phyloP scores from a whole-genome alignment of 805 yeast genomes.

The Lipomyces chichibuensis region DNA sequence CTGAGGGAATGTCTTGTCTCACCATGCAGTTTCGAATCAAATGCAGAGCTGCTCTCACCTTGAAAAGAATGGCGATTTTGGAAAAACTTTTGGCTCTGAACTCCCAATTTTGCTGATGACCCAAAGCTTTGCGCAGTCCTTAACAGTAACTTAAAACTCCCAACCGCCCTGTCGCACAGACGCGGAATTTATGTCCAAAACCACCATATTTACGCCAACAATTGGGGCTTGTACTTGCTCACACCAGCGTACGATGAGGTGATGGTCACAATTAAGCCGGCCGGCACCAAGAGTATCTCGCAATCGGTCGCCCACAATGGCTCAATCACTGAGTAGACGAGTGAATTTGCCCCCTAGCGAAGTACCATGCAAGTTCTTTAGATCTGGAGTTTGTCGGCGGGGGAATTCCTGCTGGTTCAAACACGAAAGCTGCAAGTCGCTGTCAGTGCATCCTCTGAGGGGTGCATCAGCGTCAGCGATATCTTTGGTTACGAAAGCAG shows the following conservation, averaged over 20 bases:
- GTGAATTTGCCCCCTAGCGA: constrained; percentile 23
- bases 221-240: background rate
- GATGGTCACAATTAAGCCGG: too few relatives aligned
- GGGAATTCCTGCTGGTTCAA: constrained; percentile 31
- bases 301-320: background rate
- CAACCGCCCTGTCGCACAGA: too few relatives aligned
- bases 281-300: background rate
- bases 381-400: constrained; percentile 27
- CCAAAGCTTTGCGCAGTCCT: too few relatives aligned
- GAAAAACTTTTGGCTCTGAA: background rate
- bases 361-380: constrained; percentile 31
- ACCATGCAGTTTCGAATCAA: background rate
- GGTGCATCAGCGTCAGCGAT: background rate
- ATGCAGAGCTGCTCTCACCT: background rate
- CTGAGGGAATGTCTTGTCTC: background rate
- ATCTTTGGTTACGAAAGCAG: background rate
- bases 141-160: too few relatives aligned
- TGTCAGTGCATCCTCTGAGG: background rate
- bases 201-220: too few relatives aligned
- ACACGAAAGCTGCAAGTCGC: constrained; percentile 12
- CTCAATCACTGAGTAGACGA: background rate
- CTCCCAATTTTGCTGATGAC: too few relatives aligned
- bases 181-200: too few relatives aligned
- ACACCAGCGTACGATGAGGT: background rate
- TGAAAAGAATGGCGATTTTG: background rate